Evolutionary conservation across 2,329 filamentous ascomycete genomes (phyloP).

Genomic region (Fusarium secorum): DNA sequence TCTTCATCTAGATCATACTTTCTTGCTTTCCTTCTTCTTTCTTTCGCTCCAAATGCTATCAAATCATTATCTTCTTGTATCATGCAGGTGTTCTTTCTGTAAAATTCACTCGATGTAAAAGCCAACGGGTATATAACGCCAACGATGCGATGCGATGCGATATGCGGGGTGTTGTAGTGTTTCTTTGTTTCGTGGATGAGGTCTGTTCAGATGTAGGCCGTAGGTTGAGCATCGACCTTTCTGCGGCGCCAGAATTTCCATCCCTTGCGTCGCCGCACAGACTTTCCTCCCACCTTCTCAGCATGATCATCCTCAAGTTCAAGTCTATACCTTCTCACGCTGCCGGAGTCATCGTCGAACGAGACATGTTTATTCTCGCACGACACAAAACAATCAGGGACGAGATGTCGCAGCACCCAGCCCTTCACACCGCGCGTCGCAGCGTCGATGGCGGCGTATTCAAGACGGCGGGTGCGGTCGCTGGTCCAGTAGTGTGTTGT

Average conservation of each 20-base stretch:
- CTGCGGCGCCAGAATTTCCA: conserved; percentile 44
- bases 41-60: conserved; percentile 36
- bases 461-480: conserved; percentile 66
- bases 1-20: conserved; percentile 36
- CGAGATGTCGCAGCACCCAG: conserved; percentile 64
- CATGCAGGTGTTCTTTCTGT: conserved; percentile 24
- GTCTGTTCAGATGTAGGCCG: conserved; percentile 17
- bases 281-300: conserved; percentile 33
- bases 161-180: conserved; percentile 6
- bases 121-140: conserved; percentile 50
- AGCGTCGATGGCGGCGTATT: conserved; percentile 73
- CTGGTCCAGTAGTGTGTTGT: conserved; percentile 74
- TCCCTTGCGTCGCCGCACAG: conserved; percentile 35
- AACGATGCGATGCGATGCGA: conserved; percentile 44
- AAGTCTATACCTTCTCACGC: conserved; percentile 68
- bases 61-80: conserved; percentile 41
- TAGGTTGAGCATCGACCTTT: conserved; percentile 33
- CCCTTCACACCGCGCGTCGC: conserved; percentile 67
- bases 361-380: conserved; percentile 57
- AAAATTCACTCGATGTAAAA: conserved; percentile 31
- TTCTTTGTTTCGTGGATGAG: neutral
- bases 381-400: conserved; percentile 69
- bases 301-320: conserved; percentile 59
- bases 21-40: conserved; percentile 31
- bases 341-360: conserved; percentile 70